Evolutionary conservation across 176 grass and related monocot species (phyloP), one percentile per base, ranked within the genome.

Genomic region (Poa annua): DNA sequence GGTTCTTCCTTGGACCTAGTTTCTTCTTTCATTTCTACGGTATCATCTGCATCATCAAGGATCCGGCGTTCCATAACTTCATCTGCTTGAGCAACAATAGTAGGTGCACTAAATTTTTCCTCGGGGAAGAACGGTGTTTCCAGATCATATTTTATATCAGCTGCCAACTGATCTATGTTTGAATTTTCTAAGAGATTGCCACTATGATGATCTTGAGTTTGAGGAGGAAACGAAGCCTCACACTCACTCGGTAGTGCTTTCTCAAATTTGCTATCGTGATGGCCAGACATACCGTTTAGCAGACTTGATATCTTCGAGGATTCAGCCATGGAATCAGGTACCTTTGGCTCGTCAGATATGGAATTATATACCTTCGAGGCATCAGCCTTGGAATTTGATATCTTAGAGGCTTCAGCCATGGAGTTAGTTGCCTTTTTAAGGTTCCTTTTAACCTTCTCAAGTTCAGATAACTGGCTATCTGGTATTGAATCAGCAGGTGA

Each of bases 371-470:
- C 80, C 89, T 91, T 98, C 15, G 66, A 75, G 78, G 72, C 64
- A 79, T 94, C 94, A 85, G 84, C 81, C 34, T 82, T 84, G 50
- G 87, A 81, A 86, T 75, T 93, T 71, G 91, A 89, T 72, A 95
- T 56, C 66, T 90, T 90, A 38, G 88, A 90, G 75, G 90, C 90
- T 76, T 94, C 90, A 81, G 81, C 88, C 68, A 90, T 88, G 29
- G 83, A 90, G 88, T 88, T 88, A 81, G 92, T 84, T 84, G 89
- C 87, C 87, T 93, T 98, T 81, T 93, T 90, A 66, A 98, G 91
- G 68, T 85, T 98, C 34, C 87, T 88, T 79, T 98, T 98, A 66
- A 98, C 96, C 79, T 93, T 95, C 66, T 95, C 96, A 61, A 98
- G 89, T 83, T 98, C 96, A 78, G 89, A 92, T 80, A 92, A 86